Conservation (phyloP, 768 basidiomycete genomes). For the Royoungia palumana region DNA sequence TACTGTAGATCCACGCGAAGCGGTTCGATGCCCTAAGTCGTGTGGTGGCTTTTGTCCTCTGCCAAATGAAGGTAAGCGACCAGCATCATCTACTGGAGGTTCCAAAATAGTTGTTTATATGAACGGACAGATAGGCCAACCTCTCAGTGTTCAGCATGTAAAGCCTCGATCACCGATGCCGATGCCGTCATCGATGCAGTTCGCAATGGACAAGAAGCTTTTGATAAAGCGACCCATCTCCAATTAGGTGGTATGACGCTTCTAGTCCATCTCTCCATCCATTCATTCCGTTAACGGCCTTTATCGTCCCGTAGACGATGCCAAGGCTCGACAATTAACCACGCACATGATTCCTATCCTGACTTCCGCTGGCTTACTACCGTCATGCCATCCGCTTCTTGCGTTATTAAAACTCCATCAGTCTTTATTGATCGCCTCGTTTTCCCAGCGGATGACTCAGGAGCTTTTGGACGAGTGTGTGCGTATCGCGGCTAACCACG, state of each 20-base stretch:
- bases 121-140: conserved; percentile 42
- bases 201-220: conserved; percentile 67
- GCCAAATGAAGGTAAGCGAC: conserved; percentile 53
- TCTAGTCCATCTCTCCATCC: neutral
- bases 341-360: conserved; percentile 66
- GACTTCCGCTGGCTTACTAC: conserved; percentile 52
- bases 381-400: conserved; percentile 74
- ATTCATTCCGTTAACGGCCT: neutral
- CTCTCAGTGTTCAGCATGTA: conserved; percentile 56
- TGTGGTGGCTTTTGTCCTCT: conserved; percentile 64
- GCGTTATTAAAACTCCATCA: conserved; percentile 70
- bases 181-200: conserved; percentile 60
- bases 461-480: conserved; percentile 62
- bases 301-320: conserved; percentile 43
- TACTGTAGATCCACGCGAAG: conserved; percentile 57
- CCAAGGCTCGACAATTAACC: conserved; percentile 56
- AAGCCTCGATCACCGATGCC: conserved; percentile 43
- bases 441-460: conserved; percentile 41
- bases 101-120: neutral
- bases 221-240: conserved; percentile 65
- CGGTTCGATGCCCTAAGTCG: conserved; percentile 62
- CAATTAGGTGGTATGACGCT: conserved; percentile 52
- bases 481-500: conserved; percentile 50
- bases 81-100: neutral
- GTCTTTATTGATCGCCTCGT: conserved; percentile 56